Conservation (phyloP, 2,329 filamentous ascomycete species). For the Pestalotiopsis sp. region DNA sequence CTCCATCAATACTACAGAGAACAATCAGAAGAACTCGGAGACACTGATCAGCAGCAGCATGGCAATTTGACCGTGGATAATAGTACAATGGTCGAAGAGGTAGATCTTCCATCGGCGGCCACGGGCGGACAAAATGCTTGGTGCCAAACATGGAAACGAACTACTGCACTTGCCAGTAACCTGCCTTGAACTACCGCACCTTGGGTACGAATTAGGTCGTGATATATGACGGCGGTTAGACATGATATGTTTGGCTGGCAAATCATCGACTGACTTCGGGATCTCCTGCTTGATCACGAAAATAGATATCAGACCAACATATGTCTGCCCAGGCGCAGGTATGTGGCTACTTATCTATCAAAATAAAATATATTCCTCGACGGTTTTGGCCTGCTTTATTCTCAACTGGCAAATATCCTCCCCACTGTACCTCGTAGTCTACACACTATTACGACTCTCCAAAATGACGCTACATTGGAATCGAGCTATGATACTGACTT, state of each 20-base stretch:
- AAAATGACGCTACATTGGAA: background rate
- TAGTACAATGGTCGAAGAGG: too few species aligned
- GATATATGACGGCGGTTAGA: background rate
- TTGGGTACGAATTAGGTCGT: background rate
- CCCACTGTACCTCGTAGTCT: background rate
- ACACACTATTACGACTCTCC: background rate
- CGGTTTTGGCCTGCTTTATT: background rate
- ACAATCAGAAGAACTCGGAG: too few species aligned
- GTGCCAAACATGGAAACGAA: too few species aligned
- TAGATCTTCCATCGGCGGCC: too few species aligned
- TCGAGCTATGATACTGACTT: background rate
- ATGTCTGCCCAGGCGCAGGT: background rate
- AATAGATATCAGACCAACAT: background rate
- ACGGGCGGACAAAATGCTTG: too few species aligned
- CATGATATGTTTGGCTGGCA: background rate
- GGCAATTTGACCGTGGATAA: too few species aligned
- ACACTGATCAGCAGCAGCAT: too few species aligned
- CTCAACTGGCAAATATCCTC: background rate
- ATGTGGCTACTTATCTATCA: too few species aligned
- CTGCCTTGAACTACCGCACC: too few species aligned
- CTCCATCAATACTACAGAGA: too few species aligned
- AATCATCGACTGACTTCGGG: background rate
- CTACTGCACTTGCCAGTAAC: too few species aligned
- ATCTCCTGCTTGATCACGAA: background rate
- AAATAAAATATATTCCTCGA: background rate